Conservation (phyloP, 2,329 filamentous ascomycete genomes). For the Xylaria sp. region DNA sequence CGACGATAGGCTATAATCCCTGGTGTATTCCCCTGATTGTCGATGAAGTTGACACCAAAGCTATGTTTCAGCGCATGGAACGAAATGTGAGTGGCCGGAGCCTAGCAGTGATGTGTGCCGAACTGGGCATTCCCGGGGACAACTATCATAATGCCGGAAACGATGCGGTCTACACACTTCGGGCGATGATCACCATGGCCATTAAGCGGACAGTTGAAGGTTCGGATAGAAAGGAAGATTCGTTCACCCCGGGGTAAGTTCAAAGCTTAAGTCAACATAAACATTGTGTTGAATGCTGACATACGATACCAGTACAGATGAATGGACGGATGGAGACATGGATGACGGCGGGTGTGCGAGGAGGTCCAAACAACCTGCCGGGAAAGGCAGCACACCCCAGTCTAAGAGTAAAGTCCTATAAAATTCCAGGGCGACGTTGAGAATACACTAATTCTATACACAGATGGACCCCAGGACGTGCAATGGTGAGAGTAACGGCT, state of each 20-base stretch:
- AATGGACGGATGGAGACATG: constrained; percentile 49
- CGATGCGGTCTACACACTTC: constrained; percentile 82
- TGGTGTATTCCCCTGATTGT: constrained; percentile 63
- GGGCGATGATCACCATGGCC: constrained; percentile 74
- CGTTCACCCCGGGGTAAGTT: constrained; percentile 24
- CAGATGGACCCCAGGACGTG: neutral
- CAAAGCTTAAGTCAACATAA: neutral
- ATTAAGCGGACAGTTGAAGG: constrained; percentile 49
- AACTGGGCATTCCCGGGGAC: constrained; percentile 70
- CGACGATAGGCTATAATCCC: constrained; percentile 71
- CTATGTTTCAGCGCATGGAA: constrained; percentile 73
- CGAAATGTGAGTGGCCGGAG: constrained; percentile 63
- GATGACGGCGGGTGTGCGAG: constrained; percentile 46
- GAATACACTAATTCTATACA: constrained; percentile 9
- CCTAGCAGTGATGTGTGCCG: constrained; percentile 69
- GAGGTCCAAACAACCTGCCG: constrained; percentile 35
- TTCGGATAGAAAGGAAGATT: constrained; percentile 15
- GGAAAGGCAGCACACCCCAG: neutral
- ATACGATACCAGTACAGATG: constrained; percentile 34
- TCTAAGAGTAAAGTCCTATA: constrained; percentile 5
- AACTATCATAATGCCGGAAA: constrained; percentile 90
- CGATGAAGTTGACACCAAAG: constrained; percentile 77
- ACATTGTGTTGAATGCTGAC: constrained; percentile 27
- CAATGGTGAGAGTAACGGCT: constrained; percentile 4
- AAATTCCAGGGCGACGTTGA: neutral